Evolutionary conservation across 2,329 filamentous ascomycete species (phyloP).

Genomic region (Talaromyces sp.): DNA sequence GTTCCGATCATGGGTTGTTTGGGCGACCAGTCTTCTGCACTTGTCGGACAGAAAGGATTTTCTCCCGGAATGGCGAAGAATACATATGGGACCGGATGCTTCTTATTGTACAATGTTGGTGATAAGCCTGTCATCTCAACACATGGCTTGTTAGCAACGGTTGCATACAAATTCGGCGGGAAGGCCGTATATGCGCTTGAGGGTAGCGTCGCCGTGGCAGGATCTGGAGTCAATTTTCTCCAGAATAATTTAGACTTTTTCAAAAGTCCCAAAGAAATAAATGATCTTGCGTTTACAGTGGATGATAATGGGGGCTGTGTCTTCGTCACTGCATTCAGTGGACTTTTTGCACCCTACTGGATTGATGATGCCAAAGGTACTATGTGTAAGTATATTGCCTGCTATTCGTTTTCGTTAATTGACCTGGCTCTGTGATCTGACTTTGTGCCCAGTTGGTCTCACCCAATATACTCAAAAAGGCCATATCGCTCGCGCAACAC

Average conservation of each 20-base stretch:
- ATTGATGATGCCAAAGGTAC: constrained; percentile 91
- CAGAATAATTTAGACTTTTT: constrained; percentile 68
- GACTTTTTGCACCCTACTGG: constrained; percentile 92
- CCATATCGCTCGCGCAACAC: constrained; percentile 84
- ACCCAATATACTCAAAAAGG: constrained; percentile 83
- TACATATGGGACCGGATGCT: constrained; percentile 88
- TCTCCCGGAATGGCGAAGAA: constrained; percentile 82
- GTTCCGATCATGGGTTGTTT: constrained; percentile 76
- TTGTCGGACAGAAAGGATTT: constrained; percentile 85
- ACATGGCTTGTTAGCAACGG: constrained; percentile 80
- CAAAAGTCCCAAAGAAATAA: constrained; percentile 64
- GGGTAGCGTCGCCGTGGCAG: constrained; percentile 80
- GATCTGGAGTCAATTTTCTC: constrained; percentile 76
- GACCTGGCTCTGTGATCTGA: too few species aligned
- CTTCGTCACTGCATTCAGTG: constrained; percentile 88
- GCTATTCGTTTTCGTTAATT: too few species aligned
- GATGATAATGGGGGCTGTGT: constrained; percentile 80
- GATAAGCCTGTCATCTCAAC: constrained; percentile 81
- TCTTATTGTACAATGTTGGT: constrained; percentile 86
- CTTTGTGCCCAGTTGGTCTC: constrained; percentile 63
- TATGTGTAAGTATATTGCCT: constrained; percentile 60
- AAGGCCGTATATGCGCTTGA: constrained; percentile 79
- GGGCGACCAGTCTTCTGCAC: constrained; percentile 81
- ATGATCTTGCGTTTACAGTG: constrained; percentile 65
- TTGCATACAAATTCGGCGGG: constrained; percentile 81